These are phyloP conservation scores for Megacollybia marginata DNA, from an alignment of 768 basidiomycete species.

Conservation along the genomic window DNA sequence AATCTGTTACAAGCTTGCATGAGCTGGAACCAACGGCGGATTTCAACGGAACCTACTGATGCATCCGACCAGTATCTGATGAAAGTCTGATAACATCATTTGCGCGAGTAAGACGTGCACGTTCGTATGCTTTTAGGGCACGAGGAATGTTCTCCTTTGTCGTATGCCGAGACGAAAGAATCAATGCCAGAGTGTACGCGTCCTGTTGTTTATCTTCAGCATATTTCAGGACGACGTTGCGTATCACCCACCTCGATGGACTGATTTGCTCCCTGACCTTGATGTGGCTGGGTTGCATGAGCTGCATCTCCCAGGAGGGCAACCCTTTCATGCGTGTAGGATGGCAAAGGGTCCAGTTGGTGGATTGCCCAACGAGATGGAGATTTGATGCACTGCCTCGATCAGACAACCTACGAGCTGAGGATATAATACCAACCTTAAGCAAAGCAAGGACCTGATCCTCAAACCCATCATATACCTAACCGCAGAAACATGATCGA, in stretches of 20 bases:
- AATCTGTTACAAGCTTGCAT: neutral
- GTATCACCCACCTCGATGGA: neutral
- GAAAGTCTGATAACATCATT: neutral
- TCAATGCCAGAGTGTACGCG: neutral
- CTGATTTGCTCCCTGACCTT: neutral
- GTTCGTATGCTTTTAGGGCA: neutral
- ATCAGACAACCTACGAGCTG: neutral
- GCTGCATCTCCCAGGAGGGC: slow-evolving; percentile 7
- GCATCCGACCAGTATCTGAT: neutral
- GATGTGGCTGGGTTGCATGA: neutral
- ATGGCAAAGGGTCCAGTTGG: slow-evolving; percentile 3
- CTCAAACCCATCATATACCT: slow-evolving; percentile 26
- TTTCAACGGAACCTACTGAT: neutral
- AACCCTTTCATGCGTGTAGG: slow-evolving; percentile 2
- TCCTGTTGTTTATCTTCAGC: neutral
- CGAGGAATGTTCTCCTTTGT: neutral
- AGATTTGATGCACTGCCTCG: neutral
- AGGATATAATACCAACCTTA: slow-evolving; percentile 10
- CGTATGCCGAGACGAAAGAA: neutral
- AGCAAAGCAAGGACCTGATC: slow-evolving; percentile 22
- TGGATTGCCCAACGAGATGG: slow-evolving; percentile 6
- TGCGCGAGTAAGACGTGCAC: neutral
- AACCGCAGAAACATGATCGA: slow-evolving; percentile 21
- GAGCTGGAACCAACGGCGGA: neutral
- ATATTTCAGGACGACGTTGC: neutral